Conservation (phyloP, 495 filamentous ascomycete species). For the Talaromyces proteolyticus region DNA sequence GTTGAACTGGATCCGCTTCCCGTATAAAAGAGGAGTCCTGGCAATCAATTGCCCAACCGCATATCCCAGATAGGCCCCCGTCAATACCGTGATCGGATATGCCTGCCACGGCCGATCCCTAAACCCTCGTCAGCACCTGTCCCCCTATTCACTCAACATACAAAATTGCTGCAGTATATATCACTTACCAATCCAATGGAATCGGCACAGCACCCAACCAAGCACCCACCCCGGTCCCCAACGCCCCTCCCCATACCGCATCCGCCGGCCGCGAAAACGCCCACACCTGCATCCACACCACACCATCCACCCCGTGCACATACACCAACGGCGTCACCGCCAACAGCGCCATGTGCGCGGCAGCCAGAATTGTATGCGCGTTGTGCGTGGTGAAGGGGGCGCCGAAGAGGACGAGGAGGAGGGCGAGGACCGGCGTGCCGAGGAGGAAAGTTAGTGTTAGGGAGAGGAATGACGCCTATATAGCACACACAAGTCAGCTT, state of each 20-base stretch:
- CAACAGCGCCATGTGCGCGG: constrained; percentile 74
- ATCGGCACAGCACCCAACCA: constrained; percentile 79
- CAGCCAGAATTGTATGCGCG: constrained; percentile 69
- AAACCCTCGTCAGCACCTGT: background rate
- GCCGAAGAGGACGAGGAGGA: constrained; percentile 77
- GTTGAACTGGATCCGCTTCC: constrained; percentile 57
- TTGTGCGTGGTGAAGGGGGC: constrained; percentile 84
- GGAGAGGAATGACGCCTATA: constrained; percentile 57
- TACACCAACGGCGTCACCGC: constrained; percentile 72
- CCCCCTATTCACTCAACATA: background rate
- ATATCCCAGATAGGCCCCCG: constrained; percentile 65
- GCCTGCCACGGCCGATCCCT: constrained; percentile 94
- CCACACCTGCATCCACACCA: constrained; percentile 68
- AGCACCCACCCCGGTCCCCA: constrained; percentile 48
- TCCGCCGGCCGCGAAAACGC: constrained; percentile 35
- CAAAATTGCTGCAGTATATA: background rate
- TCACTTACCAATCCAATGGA: constrained; percentile 77
- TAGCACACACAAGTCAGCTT: too few species aligned
- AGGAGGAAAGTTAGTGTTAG: constrained; percentile 59
- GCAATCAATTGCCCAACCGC: constrained; percentile 55
- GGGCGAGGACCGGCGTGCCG: constrained; percentile 54
- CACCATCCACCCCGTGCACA: constrained; percentile 69
- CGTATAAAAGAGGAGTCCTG: constrained; percentile 48
- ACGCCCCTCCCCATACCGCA: constrained; percentile 32
- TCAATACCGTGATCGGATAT: constrained; percentile 87